Evolutionary conservation across 75 land plant genomes (phyloP).

Genomic region (Isoetes taiwanensis): DNA sequence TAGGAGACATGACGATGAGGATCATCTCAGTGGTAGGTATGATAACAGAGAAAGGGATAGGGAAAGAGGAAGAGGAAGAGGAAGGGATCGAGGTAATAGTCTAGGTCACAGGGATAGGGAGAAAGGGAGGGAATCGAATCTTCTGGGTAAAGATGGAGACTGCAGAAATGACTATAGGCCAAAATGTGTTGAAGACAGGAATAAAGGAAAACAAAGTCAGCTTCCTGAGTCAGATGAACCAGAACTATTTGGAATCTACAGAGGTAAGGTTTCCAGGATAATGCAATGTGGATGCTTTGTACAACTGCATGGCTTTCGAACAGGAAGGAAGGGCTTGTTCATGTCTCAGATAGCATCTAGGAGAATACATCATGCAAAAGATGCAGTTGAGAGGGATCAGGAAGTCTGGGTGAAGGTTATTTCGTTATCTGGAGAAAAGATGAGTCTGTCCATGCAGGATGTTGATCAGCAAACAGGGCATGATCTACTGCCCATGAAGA

Average conservation of each 20-base stretch:
- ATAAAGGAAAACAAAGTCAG: too few species aligned
- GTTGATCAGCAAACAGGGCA: slow-evolving; percentile 59
- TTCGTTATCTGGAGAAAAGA: slow-evolving; percentile 55
- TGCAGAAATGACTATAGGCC: slow-evolving; percentile 9
- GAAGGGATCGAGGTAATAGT: neutral
- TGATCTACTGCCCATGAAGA: slow-evolving; percentile 67
- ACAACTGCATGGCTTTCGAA: slow-evolving; percentile 50
- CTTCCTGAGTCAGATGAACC: slow-evolving; percentile 15
- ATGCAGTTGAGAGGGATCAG: slow-evolving; percentile 68
- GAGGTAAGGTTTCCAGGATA: slow-evolving; percentile 66
- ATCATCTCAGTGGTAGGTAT: too few species aligned
- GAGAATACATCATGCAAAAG: slow-evolving; percentile 67
- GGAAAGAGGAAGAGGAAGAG: neutral
- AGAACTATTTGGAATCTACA: slow-evolving; percentile 64
- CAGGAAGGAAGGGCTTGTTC: slow-evolving; percentile 92
- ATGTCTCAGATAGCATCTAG: slow-evolving; percentile 69
- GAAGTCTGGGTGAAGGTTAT: slow-evolving; percentile 74
- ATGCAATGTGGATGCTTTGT: slow-evolving; percentile 91
- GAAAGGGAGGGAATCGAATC: slow-evolving; percentile 5
- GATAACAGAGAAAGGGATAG: slow-evolving; percentile 4
- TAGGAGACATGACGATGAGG: too few species aligned
- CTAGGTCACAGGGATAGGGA: slow-evolving; percentile 11
- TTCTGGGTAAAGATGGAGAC: slow-evolving; percentile 5
- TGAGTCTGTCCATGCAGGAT: slow-evolving; percentile 86
- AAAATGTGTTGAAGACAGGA: slow-evolving; percentile 1